Percentiles rank a stretch among this genome's conserved stretches.
Conservation (phyloP, 305 asterid genomes). For the Rubia balearica region DNA sequence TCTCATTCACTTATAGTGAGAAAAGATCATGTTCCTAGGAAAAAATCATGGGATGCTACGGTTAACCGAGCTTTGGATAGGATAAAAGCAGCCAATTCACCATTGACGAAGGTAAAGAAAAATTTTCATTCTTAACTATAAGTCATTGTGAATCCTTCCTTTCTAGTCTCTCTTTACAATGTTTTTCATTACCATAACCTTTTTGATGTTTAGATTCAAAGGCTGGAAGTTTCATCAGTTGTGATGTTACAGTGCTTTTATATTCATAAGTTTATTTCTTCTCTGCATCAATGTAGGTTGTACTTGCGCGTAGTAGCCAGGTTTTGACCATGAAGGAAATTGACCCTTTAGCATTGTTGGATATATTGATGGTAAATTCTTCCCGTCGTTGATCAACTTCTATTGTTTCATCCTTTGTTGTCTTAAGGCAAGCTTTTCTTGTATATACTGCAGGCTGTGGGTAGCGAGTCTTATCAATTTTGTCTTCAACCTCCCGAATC, state of each 20-base stretch:
- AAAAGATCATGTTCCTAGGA: conserved; percentile 62
- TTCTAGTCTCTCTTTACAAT: not conserved
- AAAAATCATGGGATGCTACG: conserved; percentile 66
- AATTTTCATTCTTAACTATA: not conserved
- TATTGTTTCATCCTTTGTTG: not conserved
- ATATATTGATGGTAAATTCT: conserved; percentile 53
- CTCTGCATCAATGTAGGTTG: conserved; percentile 47
- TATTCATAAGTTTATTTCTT: no score
- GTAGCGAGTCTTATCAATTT: conserved; percentile 76
- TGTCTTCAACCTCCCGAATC: conserved; percentile 93
- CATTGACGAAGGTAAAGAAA: conserved; percentile 54
- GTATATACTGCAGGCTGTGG: conserved; percentile 45
- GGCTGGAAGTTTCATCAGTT: not conserved
- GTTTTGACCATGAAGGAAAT: conserved; percentile 55
- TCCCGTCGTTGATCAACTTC: not conserved
- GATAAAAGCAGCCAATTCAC: conserved; percentile 46
- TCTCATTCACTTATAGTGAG: conserved; percentile 36
- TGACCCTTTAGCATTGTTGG: conserved; percentile 72
- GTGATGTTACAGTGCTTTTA: not conserved
- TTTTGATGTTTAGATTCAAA: not conserved
- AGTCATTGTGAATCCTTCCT: not conserved
- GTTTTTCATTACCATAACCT: not conserved
- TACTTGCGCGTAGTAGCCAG: conserved; percentile 93
- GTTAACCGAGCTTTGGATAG: conserved; percentile 65
- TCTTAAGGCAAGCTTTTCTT: conserved; percentile 3